phyloP scores from a whole-genome alignment of 139 green algal species.

The Chlamydomonas sp. region DNA sequence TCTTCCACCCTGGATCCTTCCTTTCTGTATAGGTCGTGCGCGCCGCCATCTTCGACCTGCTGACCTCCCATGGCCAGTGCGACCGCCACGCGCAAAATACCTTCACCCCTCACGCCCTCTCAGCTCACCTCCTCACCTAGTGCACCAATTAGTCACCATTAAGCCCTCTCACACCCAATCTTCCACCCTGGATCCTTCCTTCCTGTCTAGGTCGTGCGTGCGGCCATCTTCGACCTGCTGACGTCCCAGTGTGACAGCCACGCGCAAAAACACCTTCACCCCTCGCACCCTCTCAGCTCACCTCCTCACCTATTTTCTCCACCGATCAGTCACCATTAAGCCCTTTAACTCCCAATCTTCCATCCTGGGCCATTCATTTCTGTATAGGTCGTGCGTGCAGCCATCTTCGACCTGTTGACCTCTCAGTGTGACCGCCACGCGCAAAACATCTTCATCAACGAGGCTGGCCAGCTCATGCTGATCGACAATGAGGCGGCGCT shows the following conservation, averaged over 20 bases:
- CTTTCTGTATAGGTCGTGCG: too few species aligned
- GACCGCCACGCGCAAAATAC: conserved; percentile 28
- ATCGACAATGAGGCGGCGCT: conserved; percentile 51
- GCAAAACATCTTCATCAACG: conserved; percentile 39
- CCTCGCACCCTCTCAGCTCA: too few species aligned
- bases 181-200: too few species aligned
- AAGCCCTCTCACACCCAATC: too few species aligned
- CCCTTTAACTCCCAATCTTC: too few species aligned
- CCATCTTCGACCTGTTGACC: conserved; percentile 49
- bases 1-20: too few species aligned
- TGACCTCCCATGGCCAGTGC: conserved; percentile 36
- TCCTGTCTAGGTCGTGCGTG: conserved; percentile 13
- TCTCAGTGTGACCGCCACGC: conserved; percentile 50
- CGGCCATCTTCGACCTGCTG: conserved; percentile 53
- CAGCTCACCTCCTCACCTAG: too few species aligned
- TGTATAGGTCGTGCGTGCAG: conserved; percentile 16
- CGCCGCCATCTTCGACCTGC: conserved; percentile 48
- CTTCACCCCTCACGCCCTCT: too few species aligned
- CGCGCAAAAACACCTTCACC: conserved; percentile 5
- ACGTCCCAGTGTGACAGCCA: conserved; percentile 43
- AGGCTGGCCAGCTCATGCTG: conserved; percentile 29
- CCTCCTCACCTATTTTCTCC: too few species aligned
- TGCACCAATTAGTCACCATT: too few species aligned
- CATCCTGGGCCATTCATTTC: too few species aligned
- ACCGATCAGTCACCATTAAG: too few species aligned